These are phyloP conservation scores for Rhynchosporium graminicola DNA, from an alignment of 2,329 filamentous ascomycete species.

Conservation along the genomic window DNA sequence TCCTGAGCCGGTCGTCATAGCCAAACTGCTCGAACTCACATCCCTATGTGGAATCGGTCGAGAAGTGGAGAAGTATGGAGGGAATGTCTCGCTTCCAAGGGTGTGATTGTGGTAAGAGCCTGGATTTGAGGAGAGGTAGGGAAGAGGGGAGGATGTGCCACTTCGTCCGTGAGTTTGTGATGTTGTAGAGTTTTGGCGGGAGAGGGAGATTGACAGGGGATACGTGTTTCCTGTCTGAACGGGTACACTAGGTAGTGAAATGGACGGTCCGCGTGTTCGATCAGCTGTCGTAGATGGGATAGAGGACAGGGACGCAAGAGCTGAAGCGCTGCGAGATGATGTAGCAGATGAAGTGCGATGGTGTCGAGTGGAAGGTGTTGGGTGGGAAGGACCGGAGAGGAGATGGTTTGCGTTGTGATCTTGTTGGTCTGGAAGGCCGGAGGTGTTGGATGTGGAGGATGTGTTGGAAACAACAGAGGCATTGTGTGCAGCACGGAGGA, in stretches of 20 bases:
- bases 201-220: conserved; percentile 34
- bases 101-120: conserved; percentile 32
- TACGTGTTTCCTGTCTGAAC: conserved; percentile 32
- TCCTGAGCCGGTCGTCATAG: conserved; percentile 9
- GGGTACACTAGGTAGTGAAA: background rate
- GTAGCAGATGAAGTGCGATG: conserved; percentile 56
- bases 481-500: conserved; percentile 73
- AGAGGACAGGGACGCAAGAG: conserved; percentile 47
- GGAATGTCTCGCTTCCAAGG: conserved; percentile 34
- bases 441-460: conserved; percentile 55
- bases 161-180: conserved; percentile 31
- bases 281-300: conserved; percentile 43
- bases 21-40: conserved; percentile 29
- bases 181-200: conserved; percentile 40
- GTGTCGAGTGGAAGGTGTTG: conserved; percentile 55
- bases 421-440: conserved; percentile 51
- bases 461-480: conserved; percentile 65
- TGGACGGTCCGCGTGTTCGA: conserved; percentile 28
- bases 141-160: conserved; percentile 38
- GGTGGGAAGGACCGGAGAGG: conserved; percentile 58
- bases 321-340: conserved; percentile 54
- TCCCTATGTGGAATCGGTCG: conserved; percentile 35
- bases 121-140: conserved; percentile 25
- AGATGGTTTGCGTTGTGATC: conserved; percentile 54
- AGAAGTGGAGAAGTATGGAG: conserved; percentile 35